These are phyloP conservation scores for Physaria fendleri DNA, from an alignment of 345 rosid genomes.

Conservation along the genomic window DNA sequence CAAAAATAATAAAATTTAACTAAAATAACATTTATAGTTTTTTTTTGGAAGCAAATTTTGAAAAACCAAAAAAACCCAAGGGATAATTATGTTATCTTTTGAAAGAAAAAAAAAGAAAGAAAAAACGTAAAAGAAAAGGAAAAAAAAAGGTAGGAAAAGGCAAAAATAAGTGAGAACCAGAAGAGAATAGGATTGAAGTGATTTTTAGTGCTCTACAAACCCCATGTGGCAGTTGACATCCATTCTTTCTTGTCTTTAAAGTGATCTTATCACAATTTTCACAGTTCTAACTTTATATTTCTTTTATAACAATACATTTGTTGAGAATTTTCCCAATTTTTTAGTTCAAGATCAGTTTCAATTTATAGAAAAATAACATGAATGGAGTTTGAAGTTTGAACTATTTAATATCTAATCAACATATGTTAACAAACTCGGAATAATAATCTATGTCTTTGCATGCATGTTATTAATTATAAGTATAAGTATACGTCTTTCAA, in stretches of 20 bases:
- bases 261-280: conserved; percentile 13
- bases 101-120: too few relatives aligned
- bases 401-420: neutral
- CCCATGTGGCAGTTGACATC: conserved; percentile 29
- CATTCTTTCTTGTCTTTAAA: conserved; percentile 26
- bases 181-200: conserved; percentile 25
- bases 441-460: too few relatives aligned
- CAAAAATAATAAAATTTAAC: too few relatives aligned
- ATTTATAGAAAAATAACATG: neutral
- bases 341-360: neutral
- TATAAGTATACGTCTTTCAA: too few relatives aligned
- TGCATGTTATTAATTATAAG: neutral
- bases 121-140: neutral
- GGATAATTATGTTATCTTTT: neutral
- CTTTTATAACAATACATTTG: neutral
- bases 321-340: neutral
- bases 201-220: conserved; percentile 20
- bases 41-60: too few relatives aligned
- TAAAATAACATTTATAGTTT: too few relatives aligned
- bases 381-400: neutral
- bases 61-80: too few relatives aligned
- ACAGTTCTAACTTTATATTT: conserved; percentile 8
- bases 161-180: conserved; percentile 24
- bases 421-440: neutral
- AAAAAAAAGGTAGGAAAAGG: neutral